Conservation (phyloP, 2,329 filamentous ascomycete species). For the Hymenoscyphus occultus region DNA sequence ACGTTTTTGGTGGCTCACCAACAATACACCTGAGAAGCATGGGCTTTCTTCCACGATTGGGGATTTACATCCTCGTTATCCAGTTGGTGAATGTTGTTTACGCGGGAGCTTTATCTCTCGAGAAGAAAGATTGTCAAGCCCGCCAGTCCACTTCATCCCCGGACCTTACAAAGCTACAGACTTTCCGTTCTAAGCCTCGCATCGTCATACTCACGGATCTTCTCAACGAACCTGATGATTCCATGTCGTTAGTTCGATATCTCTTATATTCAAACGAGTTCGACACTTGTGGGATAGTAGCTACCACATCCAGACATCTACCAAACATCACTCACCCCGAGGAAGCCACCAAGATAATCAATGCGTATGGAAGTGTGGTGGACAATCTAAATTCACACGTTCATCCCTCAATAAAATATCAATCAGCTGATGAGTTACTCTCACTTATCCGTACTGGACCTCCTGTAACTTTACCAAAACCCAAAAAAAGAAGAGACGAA, state of each 20-base stretch:
- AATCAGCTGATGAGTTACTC: slow-evolving; percentile 29
- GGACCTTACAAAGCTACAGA: slow-evolving; percentile 6
- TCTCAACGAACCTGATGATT: slow-evolving; percentile 41
- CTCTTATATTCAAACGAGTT: slow-evolving; percentile 40
- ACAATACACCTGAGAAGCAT: background rate
- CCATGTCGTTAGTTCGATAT: slow-evolving; percentile 39
- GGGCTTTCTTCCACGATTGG: background rate
- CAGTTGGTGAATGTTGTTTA: background rate
- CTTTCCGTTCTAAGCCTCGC: slow-evolving; percentile 34
- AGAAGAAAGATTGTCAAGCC: background rate
- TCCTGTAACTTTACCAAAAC: slow-evolving; percentile 16
- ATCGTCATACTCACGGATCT: slow-evolving; percentile 42
- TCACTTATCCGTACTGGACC: slow-evolving; percentile 33
- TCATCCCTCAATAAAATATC: slow-evolving; percentile 38
- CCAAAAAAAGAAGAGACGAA: background rate
- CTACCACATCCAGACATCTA: slow-evolving; percentile 39
- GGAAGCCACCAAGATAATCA: slow-evolving; percentile 14
- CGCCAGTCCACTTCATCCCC: background rate
- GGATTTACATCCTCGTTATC: background rate
- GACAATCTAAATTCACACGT: slow-evolving; percentile 42
- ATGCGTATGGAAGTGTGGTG: slow-evolving; percentile 23
- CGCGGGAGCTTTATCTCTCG: background rate
- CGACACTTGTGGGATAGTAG: slow-evolving; percentile 40
- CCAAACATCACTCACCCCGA: slow-evolving; percentile 11
- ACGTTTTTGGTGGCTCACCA: background rate